Evolutionary conservation across 306 rosid species (phyloP).

Genomic region (peach (Prunus persica)): DNA sequence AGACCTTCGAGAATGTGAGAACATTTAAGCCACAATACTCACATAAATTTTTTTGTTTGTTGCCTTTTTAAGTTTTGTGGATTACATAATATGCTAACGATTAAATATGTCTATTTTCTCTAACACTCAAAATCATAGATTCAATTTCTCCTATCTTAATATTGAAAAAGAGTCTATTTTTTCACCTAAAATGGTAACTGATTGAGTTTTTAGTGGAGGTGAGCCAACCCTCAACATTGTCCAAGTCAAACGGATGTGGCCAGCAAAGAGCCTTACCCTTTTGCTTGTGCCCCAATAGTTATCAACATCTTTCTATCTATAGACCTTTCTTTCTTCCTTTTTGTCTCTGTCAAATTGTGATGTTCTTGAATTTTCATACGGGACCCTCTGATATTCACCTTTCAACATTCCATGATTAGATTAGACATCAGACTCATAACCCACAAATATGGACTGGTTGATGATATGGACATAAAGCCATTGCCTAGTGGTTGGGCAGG

Average conservation of each 20-base stretch:
- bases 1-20: neutral
- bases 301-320: neutral
- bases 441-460: slow-evolving; percentile 27
- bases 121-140: too few species aligned
- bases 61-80: too few species aligned
- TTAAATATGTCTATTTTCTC: too few species aligned
- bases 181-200: neutral
- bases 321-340: neutral
- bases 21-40: neutral
- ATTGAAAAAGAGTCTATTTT: neutral
- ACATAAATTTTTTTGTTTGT: too few species aligned
- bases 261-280: neutral
- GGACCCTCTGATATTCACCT: slow-evolving; percentile 14
- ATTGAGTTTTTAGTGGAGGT: slow-evolving; percentile 16
- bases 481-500: slow-evolving; percentile 17
- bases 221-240: slow-evolving; percentile 17
- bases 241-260: neutral
- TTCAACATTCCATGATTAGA: slow-evolving; percentile 42
- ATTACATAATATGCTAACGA: too few species aligned
- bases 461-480: slow-evolving; percentile 30
- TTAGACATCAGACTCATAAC: slow-evolving; percentile 24
- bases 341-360: neutral
- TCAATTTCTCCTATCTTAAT: too few species aligned
- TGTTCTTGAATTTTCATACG: slow-evolving; percentile 1
- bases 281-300: slow-evolving; percentile 21